phyloP scores from a whole-genome alignment of 225 moss, liverwort and hornwort genomes.

The Bryum argenteum region DNA sequence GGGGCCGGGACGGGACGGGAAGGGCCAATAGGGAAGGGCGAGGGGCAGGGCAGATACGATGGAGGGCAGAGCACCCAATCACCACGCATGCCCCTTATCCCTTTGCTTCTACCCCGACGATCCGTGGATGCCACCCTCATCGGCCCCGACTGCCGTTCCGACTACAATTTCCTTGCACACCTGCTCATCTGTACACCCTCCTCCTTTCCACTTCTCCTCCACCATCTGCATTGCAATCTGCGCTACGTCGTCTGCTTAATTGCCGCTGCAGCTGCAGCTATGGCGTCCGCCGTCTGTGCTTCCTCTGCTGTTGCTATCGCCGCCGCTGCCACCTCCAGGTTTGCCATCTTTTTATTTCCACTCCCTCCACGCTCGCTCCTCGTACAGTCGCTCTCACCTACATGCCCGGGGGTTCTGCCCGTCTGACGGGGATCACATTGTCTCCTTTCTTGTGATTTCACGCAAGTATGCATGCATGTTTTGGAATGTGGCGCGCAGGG shows the following conservation, averaged over 20 bases:
- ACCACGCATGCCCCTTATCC: constrained; percentile 19
- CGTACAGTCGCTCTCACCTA: too few relatives aligned
- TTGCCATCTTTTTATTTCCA: background rate
- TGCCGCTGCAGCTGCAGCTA: constrained; percentile 27
- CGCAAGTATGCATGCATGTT: too few relatives aligned
- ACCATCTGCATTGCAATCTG: background rate
- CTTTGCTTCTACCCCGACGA: constrained; percentile 14
- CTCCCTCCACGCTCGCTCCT: background rate
- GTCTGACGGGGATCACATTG: too few relatives aligned
- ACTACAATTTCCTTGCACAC: constrained; percentile 1
- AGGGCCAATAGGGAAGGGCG: constrained; percentile 18
- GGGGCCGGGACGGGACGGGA: background rate
- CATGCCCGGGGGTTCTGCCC: too few relatives aligned
- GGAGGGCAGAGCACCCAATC: constrained; percentile 19
- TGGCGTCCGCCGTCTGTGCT: constrained; percentile 71
- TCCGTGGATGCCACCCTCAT: background rate
- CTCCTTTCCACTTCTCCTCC: background rate
- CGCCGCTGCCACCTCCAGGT: constrained; percentile 66
- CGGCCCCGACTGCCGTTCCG: too few relatives aligned
- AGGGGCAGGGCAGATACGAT: constrained; percentile 10
- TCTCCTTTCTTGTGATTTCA: too few relatives aligned
- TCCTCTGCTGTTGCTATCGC: constrained; percentile 54
- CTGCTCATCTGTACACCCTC: background rate
- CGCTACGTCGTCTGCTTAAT: background rate
- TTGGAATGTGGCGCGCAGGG: too few relatives aligned